Conservation (phyloP, 371 early-diverging fungal genomes). For the Funneliformis caledonium region DNA sequence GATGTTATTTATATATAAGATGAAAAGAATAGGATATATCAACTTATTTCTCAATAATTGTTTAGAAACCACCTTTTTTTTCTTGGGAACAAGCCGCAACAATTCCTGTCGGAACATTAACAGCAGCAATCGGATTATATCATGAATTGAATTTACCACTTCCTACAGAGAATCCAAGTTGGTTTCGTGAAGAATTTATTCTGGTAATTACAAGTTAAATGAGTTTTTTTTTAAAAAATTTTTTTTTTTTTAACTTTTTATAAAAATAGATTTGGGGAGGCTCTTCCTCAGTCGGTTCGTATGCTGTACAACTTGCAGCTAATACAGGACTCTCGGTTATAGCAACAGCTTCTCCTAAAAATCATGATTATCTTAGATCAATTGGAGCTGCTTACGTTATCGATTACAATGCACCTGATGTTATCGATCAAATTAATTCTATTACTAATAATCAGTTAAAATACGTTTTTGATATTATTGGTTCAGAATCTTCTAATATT, state of each 20-base stretch:
- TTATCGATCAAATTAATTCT: constrained; percentile 40
- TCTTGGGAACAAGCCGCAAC: constrained; percentile 13
- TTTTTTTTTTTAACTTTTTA: neutral
- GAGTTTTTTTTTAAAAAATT: neutral
- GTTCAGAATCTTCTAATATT: constrained; percentile 7
- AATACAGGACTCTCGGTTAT: constrained; percentile 41
- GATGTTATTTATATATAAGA: too few species aligned
- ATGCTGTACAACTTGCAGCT: constrained; percentile 44
- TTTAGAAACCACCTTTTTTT: constrained; percentile 18
- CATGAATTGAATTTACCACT: constrained; percentile 13
- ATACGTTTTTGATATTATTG: constrained; percentile 43
- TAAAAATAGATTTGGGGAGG: constrained; percentile 38
- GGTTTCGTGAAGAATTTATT: constrained; percentile 5
- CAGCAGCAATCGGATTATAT: constrained; percentile 15
- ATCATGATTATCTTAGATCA: constrained; percentile 41
- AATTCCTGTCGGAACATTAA: constrained; percentile 10
- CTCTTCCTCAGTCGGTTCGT: constrained; percentile 1
- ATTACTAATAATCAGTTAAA: constrained; percentile 32
- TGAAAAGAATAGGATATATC: neutral
- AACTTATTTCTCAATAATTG: neutral
- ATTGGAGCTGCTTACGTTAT: constrained; percentile 42
- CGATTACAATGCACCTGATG: constrained; percentile 42
- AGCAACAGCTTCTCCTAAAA: constrained; percentile 43
- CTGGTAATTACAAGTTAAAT: constrained; percentile 1
- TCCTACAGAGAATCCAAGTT: neutral